Evolutionary conservation across 805 yeast genomes (phyloP).

Genomic region (Saccharomycopsis sp.): DNA sequence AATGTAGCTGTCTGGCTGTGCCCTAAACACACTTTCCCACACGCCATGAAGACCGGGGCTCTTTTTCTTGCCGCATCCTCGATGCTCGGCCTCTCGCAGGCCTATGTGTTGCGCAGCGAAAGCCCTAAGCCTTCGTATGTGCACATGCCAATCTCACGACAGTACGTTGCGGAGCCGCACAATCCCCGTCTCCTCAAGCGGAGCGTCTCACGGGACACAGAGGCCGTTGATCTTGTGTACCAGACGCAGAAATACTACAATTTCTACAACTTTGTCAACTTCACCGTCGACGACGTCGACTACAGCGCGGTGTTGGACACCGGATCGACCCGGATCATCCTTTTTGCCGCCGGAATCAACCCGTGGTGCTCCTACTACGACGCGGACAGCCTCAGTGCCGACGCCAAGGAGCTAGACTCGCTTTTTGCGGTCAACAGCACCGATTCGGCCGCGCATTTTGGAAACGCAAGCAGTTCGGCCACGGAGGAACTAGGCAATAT

Average conservation of each 20-base stretch:
- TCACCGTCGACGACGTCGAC: not conserved
- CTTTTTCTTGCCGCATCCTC: not conserved
- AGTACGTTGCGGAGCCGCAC: not conserved
- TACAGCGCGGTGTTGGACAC: conserved; percentile 1
- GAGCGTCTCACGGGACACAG: not conserved
- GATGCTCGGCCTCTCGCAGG: not conserved
- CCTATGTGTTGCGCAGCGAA: not conserved
- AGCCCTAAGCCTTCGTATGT: no score
- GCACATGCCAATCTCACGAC: not conserved
- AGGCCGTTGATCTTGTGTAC: not conserved
- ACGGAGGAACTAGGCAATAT: not conserved
- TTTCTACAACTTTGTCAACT: not conserved
- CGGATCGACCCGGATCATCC: not conserved
- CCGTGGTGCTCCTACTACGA: not conserved
- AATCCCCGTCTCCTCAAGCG: not conserved
- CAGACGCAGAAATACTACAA: not conserved
- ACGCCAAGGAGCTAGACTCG: not conserved
- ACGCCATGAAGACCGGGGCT: not conserved
- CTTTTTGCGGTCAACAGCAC: not conserved
- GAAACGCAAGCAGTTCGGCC: not conserved
- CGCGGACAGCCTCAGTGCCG: not conserved
- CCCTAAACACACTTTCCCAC: not conserved
- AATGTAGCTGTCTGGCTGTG: no score
- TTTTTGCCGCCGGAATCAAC: not conserved
- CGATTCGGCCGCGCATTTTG: not conserved